Evolutionary conservation across 805 yeast species (phyloP), one percentile per base, ranked within the genome.

Genomic region (Saturnispora zaruensis): DNA sequence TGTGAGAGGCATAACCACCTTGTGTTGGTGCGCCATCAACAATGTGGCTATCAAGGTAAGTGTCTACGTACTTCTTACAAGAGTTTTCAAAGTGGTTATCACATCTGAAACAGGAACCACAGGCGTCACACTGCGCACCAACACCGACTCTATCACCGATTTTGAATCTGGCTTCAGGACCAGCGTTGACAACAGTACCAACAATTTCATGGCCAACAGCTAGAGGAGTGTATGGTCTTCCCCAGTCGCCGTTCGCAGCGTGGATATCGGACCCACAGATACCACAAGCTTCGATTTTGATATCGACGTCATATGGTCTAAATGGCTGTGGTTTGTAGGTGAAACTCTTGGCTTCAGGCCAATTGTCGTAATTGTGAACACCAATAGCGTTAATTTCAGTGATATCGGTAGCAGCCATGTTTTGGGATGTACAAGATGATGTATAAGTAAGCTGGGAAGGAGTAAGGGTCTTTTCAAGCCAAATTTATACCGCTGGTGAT

Each of bases 261-360:
- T 76, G 79, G 47, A 75, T 65, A 59, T 75, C 80, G 3, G 78
- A 70, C 3, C 78, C 78, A 58, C 79, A 76, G 33, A 76, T 62
- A 34, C 79, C 79, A 37, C 77, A 71, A 49, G 67, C 73, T 51
- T 67, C 68, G 40, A 74, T 75, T 53, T 73, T 70, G 41, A 76
- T 60, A 37, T 75, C 68, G n/a, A 70, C 73, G 54, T 75, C 59
- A 1, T 54, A 43, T 11, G 52, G 51, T 33, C 59, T 48, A 30
- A 56, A 41, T 11, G 41, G 49, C 46, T 55, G 57, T n/a, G 56
- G 59, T 20, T 38, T 37, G 38, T 56, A 56, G 3, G 52, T 46
- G 45, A 57, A 57, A 24, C 41, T 45, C 32, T 57, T 56, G 34
- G 59, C 55, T 16, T 55, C 53, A 32, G 44, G 46, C 56, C 56